Base-by-base conservation (phyloP, 106 monocot species). In the Allium cepa region DNA sequence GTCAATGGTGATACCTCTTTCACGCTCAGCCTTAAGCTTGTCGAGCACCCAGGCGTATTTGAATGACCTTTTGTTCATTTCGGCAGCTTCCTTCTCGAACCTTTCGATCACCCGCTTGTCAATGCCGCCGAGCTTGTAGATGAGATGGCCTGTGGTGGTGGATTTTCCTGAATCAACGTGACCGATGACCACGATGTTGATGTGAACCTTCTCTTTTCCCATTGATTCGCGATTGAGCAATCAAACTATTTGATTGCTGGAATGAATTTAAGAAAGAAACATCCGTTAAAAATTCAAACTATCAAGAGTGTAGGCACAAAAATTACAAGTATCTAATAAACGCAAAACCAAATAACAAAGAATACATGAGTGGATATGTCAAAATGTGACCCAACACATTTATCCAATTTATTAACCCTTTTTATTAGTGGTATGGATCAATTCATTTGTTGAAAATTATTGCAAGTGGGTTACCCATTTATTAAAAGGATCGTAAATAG, bases 1-100 rank as follows among this genome's bases (percentile, higher is more conserved):
- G 50, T 78, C 78, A 53, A 78, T 78, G 46, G 78, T 78, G 46
- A 78, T 78, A 59, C 78, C 78, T 57, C 78, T 63, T 36, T 78
- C 78, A 8, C 78, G 56, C 69, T 79, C 79, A 51, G 79, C 79
- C 73, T 79, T 79, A 22, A 79, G 73, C 73, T 79, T 79, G 69
- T 79, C 79, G 64, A 79, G 79, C 53, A 79, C 79, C 79, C 79
- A 79, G 9, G 79, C 79, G 59, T 79, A 79, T 62, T 79, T 79
- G 73, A 79, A 79, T 57, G 79, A 79, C 73, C 79, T 73, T 46
- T 79, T 79, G 73, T 79, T 79, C 79, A 79, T 79, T 49, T 79
- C 79, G 50, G 79, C 73, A 49, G 79, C 79, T 66, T 78, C 78
- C 66, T 78, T 78, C 72, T 78, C 78, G 61, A 78, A 78, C 72